Evolutionary conservation across 106 monocot species (phyloP).

Genomic region (Dendrobium chrysotoxum): DNA sequence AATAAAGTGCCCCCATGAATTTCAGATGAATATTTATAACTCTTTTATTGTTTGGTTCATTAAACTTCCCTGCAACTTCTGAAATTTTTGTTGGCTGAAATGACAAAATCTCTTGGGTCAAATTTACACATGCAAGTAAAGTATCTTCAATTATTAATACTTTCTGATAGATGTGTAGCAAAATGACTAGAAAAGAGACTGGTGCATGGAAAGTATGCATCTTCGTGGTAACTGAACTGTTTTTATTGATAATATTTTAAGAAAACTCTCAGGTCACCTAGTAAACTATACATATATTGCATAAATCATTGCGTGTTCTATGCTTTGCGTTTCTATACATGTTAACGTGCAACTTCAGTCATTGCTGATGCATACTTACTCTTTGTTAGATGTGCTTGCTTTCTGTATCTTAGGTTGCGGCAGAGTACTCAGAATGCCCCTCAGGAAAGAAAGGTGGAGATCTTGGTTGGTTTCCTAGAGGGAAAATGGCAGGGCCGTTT

Average conservation of each 20-base stretch:
- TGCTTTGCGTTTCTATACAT: not conserved
- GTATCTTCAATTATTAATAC: not conserved
- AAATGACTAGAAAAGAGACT: not conserved
- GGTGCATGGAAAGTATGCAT: not conserved
- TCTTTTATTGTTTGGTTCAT: not conserved
- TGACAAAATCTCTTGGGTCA: not conserved
- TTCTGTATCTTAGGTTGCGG: conserved; percentile 49
- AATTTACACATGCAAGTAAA: conserved; percentile 1
- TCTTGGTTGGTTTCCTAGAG: conserved; percentile 99
- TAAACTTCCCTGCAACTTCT: not conserved
- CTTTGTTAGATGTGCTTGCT: not conserved
- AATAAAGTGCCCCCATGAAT: not conserved
- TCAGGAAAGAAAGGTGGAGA: conserved; percentile 99
- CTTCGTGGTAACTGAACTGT: not conserved
- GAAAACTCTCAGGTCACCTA: not conserved
- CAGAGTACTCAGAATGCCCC: conserved; percentile 95
- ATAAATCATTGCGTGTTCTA: not conserved
- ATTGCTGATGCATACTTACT: not conserved
- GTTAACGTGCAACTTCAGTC: not conserved
- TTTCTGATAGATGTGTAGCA: not conserved
- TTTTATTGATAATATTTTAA: not conserved
- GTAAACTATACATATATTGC: not conserved
- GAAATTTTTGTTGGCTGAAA: not conserved
- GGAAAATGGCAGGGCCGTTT: conserved; percentile 98
- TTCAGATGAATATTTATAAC: not conserved